phyloP scores from a whole-genome alignment of 805 yeast species.

The Lipomyces oligophaga region DNA sequence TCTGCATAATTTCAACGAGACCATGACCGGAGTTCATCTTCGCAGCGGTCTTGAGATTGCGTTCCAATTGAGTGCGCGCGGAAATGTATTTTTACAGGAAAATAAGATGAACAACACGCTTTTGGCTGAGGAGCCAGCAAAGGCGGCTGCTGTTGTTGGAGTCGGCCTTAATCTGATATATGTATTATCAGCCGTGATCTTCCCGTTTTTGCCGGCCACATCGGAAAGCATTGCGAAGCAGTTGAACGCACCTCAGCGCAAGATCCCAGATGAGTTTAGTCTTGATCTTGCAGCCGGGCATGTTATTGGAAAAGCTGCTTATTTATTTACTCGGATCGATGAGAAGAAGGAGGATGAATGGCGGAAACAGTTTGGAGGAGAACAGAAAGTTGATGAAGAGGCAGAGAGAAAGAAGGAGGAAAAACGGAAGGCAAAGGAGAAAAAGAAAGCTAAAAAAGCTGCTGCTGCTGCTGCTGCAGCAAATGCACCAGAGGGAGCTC shows the following conservation, averaged over 20 bases:
- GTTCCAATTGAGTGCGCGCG: slow-evolving; percentile 86
- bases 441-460: slow-evolving; percentile 17
- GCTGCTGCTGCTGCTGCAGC: slow-evolving; percentile 12
- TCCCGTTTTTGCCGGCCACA: slow-evolving; percentile 90
- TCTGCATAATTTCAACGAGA: slow-evolving; percentile 57
- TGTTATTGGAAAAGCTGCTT: slow-evolving; percentile 83
- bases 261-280: slow-evolving; percentile 72
- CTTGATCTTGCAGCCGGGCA: slow-evolving; percentile 73
- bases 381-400: slow-evolving; percentile 41
- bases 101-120: slow-evolving; percentile 88
- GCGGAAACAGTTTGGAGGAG: slow-evolving; percentile 84
- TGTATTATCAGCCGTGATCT: slow-evolving; percentile 72
- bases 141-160: slow-evolving; percentile 87
- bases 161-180: slow-evolving; percentile 86
- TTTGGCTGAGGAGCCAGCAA: slow-evolving; percentile 68
- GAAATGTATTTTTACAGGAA: slow-evolving; percentile 93
- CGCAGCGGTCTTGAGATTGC: slow-evolving; percentile 89
- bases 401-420: slow-evolving; percentile 26
- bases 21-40: slow-evolving; percentile 73
- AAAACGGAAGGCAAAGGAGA: slow-evolving; percentile 22
- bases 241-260: slow-evolving; percentile 75
- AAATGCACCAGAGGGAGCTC: slow-evolving; percentile 5
- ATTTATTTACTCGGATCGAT: slow-evolving; percentile 88
- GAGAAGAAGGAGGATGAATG: slow-evolving; percentile 82
- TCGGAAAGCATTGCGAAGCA: slow-evolving; percentile 65